Conservation (phyloP, 2,329 filamentous ascomycete species). For the Claviceps arundinis region DNA sequence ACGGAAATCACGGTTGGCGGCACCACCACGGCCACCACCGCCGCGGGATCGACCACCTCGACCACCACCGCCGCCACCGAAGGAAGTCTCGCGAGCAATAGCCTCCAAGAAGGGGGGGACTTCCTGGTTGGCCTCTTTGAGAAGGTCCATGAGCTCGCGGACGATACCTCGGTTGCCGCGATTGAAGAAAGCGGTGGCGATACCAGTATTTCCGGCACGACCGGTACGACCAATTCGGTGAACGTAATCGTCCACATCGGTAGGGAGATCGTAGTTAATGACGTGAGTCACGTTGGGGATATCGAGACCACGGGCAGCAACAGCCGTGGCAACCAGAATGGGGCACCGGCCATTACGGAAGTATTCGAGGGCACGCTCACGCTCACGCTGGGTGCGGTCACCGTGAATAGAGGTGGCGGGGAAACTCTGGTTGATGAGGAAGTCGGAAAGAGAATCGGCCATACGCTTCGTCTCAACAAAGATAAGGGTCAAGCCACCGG, state of each 20-base stretch:
- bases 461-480: conserved; percentile 99
- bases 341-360: conserved; percentile 94
- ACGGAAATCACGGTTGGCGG: conserved; percentile 78
- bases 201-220: conserved; percentile 97
- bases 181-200: conserved; percentile 99
- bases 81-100: conserved; percentile 89
- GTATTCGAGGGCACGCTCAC: conserved; percentile 93
- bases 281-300: conserved; percentile 96
- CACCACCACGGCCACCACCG: conserved; percentile 50
- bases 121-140: conserved; percentile 98
- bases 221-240: conserved; percentile 99
- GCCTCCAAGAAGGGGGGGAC: conserved; percentile 89
- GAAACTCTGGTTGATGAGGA: conserved; percentile 97
- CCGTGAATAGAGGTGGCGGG: conserved; percentile 97
- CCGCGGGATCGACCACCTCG: conserved; percentile 40
- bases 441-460: conserved; percentile 95
- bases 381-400: conserved; percentile 95
- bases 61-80: conserved; percentile 48
- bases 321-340: conserved; percentile 91
- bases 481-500: conserved; percentile 79
- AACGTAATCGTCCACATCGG: conserved; percentile 96
- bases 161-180: conserved; percentile 97
- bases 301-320: conserved; percentile 81
- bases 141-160: conserved; percentile 87
- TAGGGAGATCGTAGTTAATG: conserved; percentile 98